Conservation (phyloP, 2,329 filamentous ascomycete genomes). For the Pseudogymnoascus sp. region DNA sequence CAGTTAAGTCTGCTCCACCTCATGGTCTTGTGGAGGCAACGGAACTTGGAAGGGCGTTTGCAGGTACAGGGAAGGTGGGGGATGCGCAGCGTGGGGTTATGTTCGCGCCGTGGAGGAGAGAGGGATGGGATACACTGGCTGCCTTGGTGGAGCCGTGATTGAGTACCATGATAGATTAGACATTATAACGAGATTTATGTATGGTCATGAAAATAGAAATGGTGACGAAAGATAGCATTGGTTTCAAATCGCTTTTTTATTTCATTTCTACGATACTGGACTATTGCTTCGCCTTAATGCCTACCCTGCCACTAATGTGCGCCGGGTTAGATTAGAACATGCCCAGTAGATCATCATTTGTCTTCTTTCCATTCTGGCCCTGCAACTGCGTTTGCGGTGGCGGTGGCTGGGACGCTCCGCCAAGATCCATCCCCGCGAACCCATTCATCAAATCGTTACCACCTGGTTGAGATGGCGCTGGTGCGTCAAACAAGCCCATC, state of each 20-base stretch:
- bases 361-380: slow-evolving; percentile 43
- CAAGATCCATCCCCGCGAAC: slow-evolving; percentile 74
- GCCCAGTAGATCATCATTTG: slow-evolving; percentile 52
- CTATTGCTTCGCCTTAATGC: neutral
- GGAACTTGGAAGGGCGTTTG: slow-evolving; percentile 67
- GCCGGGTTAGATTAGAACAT: slow-evolving; percentile 40
- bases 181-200: slow-evolving; percentile 1
- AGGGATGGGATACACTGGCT: slow-evolving; percentile 27
- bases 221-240: neutral
- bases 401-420: slow-evolving; percentile 57
- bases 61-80: slow-evolving; percentile 61
- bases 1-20: slow-evolving; percentile 67
- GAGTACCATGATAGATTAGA: neutral
- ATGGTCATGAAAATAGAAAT: slow-evolving; percentile 5
- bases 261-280: slow-evolving; percentile 7
- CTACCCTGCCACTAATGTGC: neutral
- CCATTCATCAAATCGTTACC: slow-evolving; percentile 58
- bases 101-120: slow-evolving; percentile 67
- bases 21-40: slow-evolving; percentile 59
- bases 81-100: slow-evolving; percentile 75
- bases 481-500: slow-evolving; percentile 59
- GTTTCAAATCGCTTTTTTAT: slow-evolving; percentile 8
- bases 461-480: slow-evolving; percentile 30
- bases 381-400: slow-evolving; percentile 55
- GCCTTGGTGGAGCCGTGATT: slow-evolving; percentile 3